Base-by-base conservation (phyloP, 2,329 filamentous ascomycete species). In the Cladosporium sp. region DNA sequence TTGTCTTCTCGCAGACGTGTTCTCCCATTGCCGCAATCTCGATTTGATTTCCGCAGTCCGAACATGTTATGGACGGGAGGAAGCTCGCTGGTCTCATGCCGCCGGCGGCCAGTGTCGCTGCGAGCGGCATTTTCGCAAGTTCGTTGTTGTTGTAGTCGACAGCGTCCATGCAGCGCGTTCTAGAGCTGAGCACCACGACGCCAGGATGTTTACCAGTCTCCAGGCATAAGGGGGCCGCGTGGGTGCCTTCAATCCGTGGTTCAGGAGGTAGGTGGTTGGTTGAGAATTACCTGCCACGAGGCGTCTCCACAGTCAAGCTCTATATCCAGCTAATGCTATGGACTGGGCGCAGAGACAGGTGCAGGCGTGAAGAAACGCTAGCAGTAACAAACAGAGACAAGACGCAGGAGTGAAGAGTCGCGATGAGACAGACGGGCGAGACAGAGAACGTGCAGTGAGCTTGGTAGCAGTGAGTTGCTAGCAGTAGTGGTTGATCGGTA, bases 11-110 rank as follows among this genome's bases (percentile, higher is more conserved):
- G 77, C 92, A 96, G 67, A 90, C 76, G 80, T 96, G 92, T 65
- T 95, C 91, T 67, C 91, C 91, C 90, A 96, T 93, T 75, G 88
- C 82, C 37, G 90, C 91, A 71, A 96, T 95, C 76, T 92, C 89
- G 65, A 96, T 91, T 74, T 93, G 86, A 49, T 82, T 78, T 49
- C 88, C 86, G 76, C 92, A 96, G 80, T 85, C 88, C 62, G 92
- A 96, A 79, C 92, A 96, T 83, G 94, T 96, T 79, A 96, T 91
- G 28, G 88, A 88, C 74, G 92, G 91, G 81, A 95, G 83, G 69
- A 93, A 87, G 78, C 86, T 85, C 77, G 87, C 89, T 77, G 88
- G 85, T 74, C 88, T 83, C 72, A 82, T 82, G 65, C 75, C 67
- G 37, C 65, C 53, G 21, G 53, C 70, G 59, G 69, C 66, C 52